Conservation (phyloP, 2,329 filamentous ascomycete species). For the Sclerotiophoma versabilis region DNA sequence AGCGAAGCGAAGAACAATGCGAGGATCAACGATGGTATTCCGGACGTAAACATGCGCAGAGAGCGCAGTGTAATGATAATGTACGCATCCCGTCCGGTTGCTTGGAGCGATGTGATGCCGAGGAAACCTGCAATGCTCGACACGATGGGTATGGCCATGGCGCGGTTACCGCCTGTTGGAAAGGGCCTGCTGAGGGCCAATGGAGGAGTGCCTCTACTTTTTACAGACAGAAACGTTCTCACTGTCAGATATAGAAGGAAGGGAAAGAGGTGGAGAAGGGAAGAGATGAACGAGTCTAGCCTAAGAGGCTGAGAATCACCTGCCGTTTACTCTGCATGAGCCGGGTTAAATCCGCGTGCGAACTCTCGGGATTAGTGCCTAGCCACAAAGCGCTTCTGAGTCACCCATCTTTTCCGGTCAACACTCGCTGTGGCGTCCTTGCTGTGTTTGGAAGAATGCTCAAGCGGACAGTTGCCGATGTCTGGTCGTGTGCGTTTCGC, state of each 20-base stretch:
- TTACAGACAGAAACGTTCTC: constrained; percentile 2
- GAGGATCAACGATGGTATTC: constrained; percentile 48
- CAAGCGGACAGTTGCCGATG: not conserved
- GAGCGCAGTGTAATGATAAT: constrained; percentile 53
- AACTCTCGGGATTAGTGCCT: not conserved
- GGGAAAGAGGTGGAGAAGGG: constrained; percentile 13
- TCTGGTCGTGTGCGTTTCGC: constrained; percentile 5
- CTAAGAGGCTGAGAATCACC: constrained; percentile 15
- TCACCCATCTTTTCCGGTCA: constrained; percentile 1
- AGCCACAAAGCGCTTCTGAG: constrained; percentile 1
- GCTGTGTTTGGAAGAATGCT: not conserved
- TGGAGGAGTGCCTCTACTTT: constrained; percentile 2
- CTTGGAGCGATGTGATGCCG: constrained; percentile 40
- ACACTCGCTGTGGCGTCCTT: not conserved
- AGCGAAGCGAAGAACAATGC: constrained; percentile 50
- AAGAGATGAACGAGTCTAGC: constrained; percentile 13
- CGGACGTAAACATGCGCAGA: constrained; percentile 47
- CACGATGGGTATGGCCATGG: constrained; percentile 29
- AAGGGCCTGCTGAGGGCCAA: not conserved
- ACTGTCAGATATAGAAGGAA: not conserved
- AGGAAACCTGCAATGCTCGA: constrained; percentile 38
- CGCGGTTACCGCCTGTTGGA: not conserved
- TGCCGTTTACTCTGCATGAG: constrained; percentile 13
- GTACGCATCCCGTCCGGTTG: constrained; percentile 47
- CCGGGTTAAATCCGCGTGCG: constrained; percentile 16